These are phyloP conservation scores for Nakataea oryzae DNA, from an alignment of 2,329 filamentous ascomycete species.

Conservation along the genomic window DNA sequence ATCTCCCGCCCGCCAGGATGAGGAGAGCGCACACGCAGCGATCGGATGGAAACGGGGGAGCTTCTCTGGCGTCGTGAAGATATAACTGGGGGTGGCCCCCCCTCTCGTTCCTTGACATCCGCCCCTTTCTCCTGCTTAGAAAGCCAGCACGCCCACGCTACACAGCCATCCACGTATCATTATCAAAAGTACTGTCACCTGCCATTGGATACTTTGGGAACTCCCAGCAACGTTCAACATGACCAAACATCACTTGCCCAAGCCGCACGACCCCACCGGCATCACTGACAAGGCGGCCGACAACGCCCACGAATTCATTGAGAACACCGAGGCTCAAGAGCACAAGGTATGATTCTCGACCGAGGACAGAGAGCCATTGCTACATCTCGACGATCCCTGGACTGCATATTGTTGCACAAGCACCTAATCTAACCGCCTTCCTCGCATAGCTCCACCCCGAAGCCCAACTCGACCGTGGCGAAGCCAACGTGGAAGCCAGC, in stretches of 20 bases:
- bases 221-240: neutral
- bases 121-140: neutral
- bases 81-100: neutral
- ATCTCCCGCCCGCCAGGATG: neutral
- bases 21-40: neutral
- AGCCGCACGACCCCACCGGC: neutral
- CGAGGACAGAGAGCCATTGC: neutral
- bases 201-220: no score
- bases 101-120: neutral
- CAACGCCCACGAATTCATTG: constrained; percentile 1
- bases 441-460: neutral
- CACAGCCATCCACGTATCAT: neutral
- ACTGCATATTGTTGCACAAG: neutral
- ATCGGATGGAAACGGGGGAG: neutral
- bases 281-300: neutral
- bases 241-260: neutral
- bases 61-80: neutral
- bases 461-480: neutral
- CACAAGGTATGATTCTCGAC: neutral
- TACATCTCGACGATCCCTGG: neutral
- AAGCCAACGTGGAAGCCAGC: neutral
- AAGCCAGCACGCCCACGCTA: neutral
- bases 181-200: neutral
- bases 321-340: constrained; percentile 1
- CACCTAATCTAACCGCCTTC: neutral